Evolutionary conservation across 345 rosid genomes (phyloP).

Genomic region (Ailanthus altissimus): DNA sequence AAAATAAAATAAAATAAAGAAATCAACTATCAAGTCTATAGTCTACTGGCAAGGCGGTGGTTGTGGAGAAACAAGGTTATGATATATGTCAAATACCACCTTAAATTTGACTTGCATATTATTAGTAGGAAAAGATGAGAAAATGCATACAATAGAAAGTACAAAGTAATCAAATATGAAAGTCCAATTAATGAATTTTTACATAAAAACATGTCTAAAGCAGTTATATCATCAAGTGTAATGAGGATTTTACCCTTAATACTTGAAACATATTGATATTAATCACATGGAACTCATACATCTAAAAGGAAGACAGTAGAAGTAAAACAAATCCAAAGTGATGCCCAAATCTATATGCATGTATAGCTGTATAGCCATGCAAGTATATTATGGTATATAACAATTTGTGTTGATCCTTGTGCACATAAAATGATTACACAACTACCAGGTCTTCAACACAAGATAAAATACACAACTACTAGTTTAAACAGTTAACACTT

Average conservation of each 20-base stretch:
- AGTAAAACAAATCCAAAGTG: neutral
- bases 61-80: slow-evolving; percentile 6
- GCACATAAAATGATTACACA: neutral
- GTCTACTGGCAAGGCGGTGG: neutral
- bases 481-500: neutral
- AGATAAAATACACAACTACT: neutral
- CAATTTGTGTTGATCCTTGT: neutral
- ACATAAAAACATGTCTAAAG: neutral
- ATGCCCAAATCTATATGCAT: neutral
- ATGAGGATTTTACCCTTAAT: neutral
- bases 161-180: neutral
- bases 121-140: neutral
- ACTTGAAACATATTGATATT: neutral
- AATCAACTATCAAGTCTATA: neutral
- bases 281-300: neutral
- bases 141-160: neutral
- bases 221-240: neutral
- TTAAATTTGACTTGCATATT: neutral
- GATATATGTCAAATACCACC: neutral
- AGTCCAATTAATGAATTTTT: neutral
- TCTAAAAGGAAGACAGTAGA: neutral
- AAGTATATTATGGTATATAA: neutral
- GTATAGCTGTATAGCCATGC: neutral
- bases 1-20: neutral
- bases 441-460: neutral